A percentile compares a stretch with the other conserved stretches of the same genome.
Conservation (phyloP, 768 basidiomycete genomes). For the Podaxis sp. region DNA sequence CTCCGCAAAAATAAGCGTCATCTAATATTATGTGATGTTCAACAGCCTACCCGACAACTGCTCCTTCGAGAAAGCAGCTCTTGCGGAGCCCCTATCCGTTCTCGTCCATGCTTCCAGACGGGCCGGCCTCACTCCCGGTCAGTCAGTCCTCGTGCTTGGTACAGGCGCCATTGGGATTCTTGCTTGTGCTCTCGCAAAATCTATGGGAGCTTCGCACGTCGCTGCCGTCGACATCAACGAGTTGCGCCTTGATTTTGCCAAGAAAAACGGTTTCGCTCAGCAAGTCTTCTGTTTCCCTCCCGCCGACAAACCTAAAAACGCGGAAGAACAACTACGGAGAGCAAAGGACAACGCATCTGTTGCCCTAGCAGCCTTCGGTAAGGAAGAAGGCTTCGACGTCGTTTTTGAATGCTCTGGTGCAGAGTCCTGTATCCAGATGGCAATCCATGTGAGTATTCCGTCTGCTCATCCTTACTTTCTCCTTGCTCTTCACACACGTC, state of each 20-base stretch:
- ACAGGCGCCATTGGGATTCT: conserved; percentile 93
- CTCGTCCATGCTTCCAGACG: conserved; percentile 64
- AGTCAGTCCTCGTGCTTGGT: conserved; percentile 85
- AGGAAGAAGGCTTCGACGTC: conserved; percentile 82
- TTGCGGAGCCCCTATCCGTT: conserved; percentile 94
- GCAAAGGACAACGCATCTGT: conserved; percentile 56
- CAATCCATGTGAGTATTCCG: conserved; percentile 69
- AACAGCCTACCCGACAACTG: conserved; percentile 71
- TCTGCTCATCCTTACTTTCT: conserved; percentile 8
- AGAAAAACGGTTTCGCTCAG: conserved; percentile 70
- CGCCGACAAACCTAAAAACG: conserved; percentile 45
- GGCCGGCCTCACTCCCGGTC: conserved; percentile 43
- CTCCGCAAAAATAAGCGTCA: conserved; percentile 6
- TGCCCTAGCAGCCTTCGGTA: conserved; percentile 54
- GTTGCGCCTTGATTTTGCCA: conserved; percentile 76
- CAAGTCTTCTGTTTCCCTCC: conserved; percentile 58
- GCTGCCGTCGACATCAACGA: conserved; percentile 86
- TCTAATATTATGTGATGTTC: conserved; percentile 4
- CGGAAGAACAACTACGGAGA: conserved; percentile 54
- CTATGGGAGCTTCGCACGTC: conserved; percentile 67
- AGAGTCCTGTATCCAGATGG: conserved; percentile 88
- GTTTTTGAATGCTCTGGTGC: conserved; percentile 97
- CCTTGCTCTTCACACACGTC: conserved; percentile 8
- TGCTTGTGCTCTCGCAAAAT: conserved; percentile 76
- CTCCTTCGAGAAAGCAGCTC: conserved; percentile 77